phyloP scores from a whole-genome alignment of 305 asterid species.

The Caryopteris hybrid region DNA sequence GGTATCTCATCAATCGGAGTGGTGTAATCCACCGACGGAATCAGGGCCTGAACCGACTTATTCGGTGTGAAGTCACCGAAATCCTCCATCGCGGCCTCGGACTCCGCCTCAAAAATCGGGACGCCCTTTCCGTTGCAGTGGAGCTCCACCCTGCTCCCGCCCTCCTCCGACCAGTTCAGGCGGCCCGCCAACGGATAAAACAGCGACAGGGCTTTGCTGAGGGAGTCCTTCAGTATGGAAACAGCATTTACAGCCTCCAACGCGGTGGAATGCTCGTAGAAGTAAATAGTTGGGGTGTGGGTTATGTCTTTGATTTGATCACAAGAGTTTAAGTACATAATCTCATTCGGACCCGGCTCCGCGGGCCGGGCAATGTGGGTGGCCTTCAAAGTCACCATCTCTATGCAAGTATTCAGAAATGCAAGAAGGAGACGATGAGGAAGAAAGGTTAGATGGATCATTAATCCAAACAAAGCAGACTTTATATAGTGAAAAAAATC shows the following conservation, averaged over 20 bases:
- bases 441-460: background rate
- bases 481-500: background rate
- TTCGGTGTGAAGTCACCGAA: slow-evolving; percentile 69
- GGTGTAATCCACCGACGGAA: slow-evolving; percentile 58
- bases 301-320: slow-evolving; percentile 55
- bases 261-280: slow-evolving; percentile 22
- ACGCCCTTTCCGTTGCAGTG: slow-evolving; percentile 67
- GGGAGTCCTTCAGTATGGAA: slow-evolving; percentile 33
- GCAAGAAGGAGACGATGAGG: background rate
- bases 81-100: slow-evolving; percentile 51
- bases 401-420: background rate
- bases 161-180: slow-evolving; percentile 46
- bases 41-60: slow-evolving; percentile 42
- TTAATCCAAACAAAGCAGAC: background rate
- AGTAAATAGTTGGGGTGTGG: slow-evolving; percentile 45
- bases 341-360: slow-evolving; percentile 34
- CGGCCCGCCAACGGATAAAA: slow-evolving; percentile 83
- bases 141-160: slow-evolving; percentile 61
- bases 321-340: slow-evolving; percentile 35
- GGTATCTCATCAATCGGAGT: slow-evolving; percentile 63
- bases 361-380: slow-evolving; percentile 54
- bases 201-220: slow-evolving; percentile 52
- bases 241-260: slow-evolving; percentile 15
- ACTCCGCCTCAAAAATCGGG: slow-evolving; percentile 57
- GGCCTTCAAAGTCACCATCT: slow-evolving; percentile 36